Evolutionary conservation across 805 yeast genomes (phyloP), one percentile per base, ranked within the genome.

Genomic region (Cyberlindnera sargentensis): DNA sequence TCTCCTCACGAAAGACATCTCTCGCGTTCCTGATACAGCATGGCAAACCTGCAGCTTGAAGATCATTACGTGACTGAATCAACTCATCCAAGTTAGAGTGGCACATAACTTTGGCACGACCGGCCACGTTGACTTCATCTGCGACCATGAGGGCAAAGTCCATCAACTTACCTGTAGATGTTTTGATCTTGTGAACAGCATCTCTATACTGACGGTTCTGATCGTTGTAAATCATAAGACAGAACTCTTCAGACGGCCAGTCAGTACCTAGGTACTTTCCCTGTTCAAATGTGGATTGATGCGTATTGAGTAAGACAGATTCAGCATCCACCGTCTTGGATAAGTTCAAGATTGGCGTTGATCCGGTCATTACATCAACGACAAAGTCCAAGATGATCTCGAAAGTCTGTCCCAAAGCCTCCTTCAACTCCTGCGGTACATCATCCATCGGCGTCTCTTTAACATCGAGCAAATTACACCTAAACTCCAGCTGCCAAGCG

Each of bases 91-190:
- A 50, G 49, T 80, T 71, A 5, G 67, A 57, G 0, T 89, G 78
- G 1, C 80, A 70, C 44, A 81, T 62, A 1, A 87, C 88, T 36
- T 73, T 71, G 0, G 89, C 90, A 39, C 86, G 70, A 2, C 96
- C 96, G 44, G 71, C 67, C 2, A 56, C 47, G 50, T 85, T 81
- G 8, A 84, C 76, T 42, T 73, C 73, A 31, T 73, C 71, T 0
- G 87, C 80, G 8, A 86, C 76, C 90, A 84, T 85, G 27, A 68
- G 66, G 3, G 89, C 88, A 62, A 82, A 86, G 35, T 76, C 80
- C 9, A 63, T 63, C 1, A 75, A 76, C 52, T 84, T 80, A 23
- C 73, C 72, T 6, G 93, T 84, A 0, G 88, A 81, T 30, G 72
- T 57, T 39, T 75, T 70, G 6, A 88, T 76, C 32, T 85, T 61